Percentiles rank a stretch among this genome's conserved stretches.
These are phyloP conservation scores for Ogataea ramenticola DNA, from an alignment of 805 yeast species.

Conservation along the genomic window DNA sequence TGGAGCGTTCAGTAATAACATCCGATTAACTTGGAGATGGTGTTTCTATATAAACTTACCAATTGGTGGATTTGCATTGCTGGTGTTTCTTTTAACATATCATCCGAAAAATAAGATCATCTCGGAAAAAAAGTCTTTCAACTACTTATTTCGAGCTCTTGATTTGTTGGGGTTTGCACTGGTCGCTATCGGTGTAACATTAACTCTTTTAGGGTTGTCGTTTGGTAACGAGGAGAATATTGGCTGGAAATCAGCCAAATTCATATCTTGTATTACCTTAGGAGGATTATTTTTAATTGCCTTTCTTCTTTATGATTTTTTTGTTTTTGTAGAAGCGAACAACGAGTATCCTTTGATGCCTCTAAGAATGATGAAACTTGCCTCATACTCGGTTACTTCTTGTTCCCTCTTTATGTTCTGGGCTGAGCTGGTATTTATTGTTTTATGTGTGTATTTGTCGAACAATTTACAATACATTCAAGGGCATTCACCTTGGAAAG, in stretches of 20 bases:
- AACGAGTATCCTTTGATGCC: conserved; percentile 37
- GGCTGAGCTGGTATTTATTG: conserved; percentile 37
- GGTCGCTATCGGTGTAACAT: conserved; percentile 34
- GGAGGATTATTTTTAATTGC: conserved; percentile 32
- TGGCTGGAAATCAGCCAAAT: conserved; percentile 51
- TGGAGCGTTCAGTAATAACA: conserved; percentile 45
- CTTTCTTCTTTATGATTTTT: conserved; percentile 35
- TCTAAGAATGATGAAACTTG: conserved; percentile 29
- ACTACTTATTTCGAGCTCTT: conserved; percentile 13
- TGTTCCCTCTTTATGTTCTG: conserved; percentile 6
- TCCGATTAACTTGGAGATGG: conserved; percentile 57
- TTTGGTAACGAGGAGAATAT: conserved; percentile 42
- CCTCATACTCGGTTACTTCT: conserved; percentile 25
- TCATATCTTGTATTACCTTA: conserved; percentile 39
- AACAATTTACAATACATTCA: conserved; percentile 44
- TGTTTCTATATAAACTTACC: conserved; percentile 68
- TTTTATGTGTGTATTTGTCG: conserved; percentile 30
- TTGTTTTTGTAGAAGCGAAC: conserved; percentile 21
- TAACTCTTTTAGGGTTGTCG: conserved; percentile 39
- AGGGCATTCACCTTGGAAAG: conserved; percentile 32
- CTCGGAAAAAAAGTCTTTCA: background rate
- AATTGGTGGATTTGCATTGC: conserved; percentile 46
- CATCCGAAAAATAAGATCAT: conserved; percentile 27
- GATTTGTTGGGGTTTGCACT: conserved; percentile 45
- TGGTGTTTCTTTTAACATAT: conserved; percentile 31